Evolutionary conservation across 345 rosid genomes (phyloP), one percentile per base, ranked within the genome.

Genomic region (Eucalyptus dawsonii): DNA sequence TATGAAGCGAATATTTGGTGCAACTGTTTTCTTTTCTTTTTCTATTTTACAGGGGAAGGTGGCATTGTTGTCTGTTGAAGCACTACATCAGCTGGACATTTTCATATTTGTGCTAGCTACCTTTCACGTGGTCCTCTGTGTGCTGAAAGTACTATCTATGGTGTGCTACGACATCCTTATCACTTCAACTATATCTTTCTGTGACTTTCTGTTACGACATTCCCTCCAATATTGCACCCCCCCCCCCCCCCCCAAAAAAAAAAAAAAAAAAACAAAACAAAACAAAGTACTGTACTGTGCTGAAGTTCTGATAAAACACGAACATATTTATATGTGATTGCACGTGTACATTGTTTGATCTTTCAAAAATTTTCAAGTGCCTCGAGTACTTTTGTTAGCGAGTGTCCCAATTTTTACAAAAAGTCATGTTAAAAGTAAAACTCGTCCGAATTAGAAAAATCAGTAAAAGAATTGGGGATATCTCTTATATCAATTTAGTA

Each of bases 81-180:
- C 99, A 12, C 53, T 97, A 50, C 98, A 97, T 85, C 98, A 97
- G 91, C 97, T 97, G 88, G 97, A 97, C 85, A 92, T 94, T 87
- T 95, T 97, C 88, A 97, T 97, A 89, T 97, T 97, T 44, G 97
- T 94, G 42, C 94, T 97, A 50, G 99, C 98, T 3, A 92, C 94
- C 54, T 91, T 93, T 1, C 99, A 97, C 67, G 96, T 97, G 53
- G 88, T 92, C 31, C 92, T 96, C 92, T 95, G 97, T 88, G 97
- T 93, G 88, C 90, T 97, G 42, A 96, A 98, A 87, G 94, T 97
- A 88, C 89, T 96, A 15, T 31, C 9, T n/a, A 67, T 67, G 76
- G 40, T 31, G 40, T 67, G 40, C 34, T 4, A 29, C 34, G 89
- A 93, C 14, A 58, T 58, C 14, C 65, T 25, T 58, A 0, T 58